A percentile compares a stretch with the other conserved stretches of the same genome.
Conservation (phyloP, 306 rosid species). For the Cucumis melo region DNA sequence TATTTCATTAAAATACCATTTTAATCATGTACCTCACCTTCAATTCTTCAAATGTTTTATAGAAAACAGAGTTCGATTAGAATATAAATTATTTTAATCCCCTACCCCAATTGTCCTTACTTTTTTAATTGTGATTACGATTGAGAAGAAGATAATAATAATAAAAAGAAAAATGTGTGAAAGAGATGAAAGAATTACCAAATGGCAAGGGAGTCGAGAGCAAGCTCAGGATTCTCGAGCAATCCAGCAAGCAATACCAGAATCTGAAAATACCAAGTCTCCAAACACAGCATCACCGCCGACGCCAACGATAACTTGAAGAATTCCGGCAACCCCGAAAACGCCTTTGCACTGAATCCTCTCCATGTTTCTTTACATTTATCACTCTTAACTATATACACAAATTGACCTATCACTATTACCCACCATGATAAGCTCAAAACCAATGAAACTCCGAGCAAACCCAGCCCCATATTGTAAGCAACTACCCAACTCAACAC, state of each 20-base stretch:
- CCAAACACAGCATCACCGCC: slow-evolving; percentile 76
- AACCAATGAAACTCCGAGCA: slow-evolving; percentile 40
- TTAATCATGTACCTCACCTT: too few species aligned
- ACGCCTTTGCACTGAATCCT: slow-evolving; percentile 36
- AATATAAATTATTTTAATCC: too few species aligned
- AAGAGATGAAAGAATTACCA: slow-evolving; percentile 19
- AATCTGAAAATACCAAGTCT: slow-evolving; percentile 59
- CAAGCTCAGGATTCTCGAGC: slow-evolving; percentile 44
- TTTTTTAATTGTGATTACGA: too few species aligned
- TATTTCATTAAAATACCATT: too few species aligned
- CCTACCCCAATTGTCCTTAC: too few species aligned
- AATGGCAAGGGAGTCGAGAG: slow-evolving; percentile 44
- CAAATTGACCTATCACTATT: slow-evolving; percentile 41
- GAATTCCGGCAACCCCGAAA: slow-evolving; percentile 34
- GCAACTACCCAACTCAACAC: slow-evolving; percentile 40
- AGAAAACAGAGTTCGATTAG: too few species aligned
- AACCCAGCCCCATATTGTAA: slow-evolving; percentile 32
- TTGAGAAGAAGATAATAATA: background rate
- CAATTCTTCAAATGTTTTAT: too few species aligned
- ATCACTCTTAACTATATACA: slow-evolving; percentile 15
- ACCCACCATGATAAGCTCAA: slow-evolving; percentile 78
- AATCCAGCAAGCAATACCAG: slow-evolving; percentile 52
- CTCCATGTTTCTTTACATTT: slow-evolving; percentile 39
- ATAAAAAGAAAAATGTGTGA: too few species aligned
- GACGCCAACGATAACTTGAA: slow-evolving; percentile 42